Base-by-base conservation (phyloP, 1,284 basidiomycete species). In the Moesziomyces sp. region DNA sequence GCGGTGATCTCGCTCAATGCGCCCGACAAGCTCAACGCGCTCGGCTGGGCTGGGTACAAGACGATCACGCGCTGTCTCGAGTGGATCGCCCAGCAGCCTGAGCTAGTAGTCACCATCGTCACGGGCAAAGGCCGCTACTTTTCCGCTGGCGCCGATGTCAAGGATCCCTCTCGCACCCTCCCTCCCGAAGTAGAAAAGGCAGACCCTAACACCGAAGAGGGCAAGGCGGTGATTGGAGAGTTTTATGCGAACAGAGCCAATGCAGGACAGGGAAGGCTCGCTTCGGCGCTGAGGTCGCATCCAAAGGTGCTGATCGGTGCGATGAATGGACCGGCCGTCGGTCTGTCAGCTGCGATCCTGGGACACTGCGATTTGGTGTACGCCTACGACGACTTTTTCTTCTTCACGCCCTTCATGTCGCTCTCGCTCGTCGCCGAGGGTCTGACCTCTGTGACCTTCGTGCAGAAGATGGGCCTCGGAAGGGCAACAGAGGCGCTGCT, bases 101-200 rank as follows among this genome's bases (percentile, higher is more conserved):
- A 63, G n/a, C 50, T 79, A 26, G 42, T 70, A 13, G 55, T 79
- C 40, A 72, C 68, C 28, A 59, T 79, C 19, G 57, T 79, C 26
- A 78, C 77, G 21, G 77, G 66, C 26, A 63, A 56, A 19, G 77
- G 77, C 16, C 50, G 77, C 5, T 79, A 75, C 66, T 79, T 73
- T 35, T 74, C 69, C 14, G 67, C 77, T 5, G 77, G 77, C 4
- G 77, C 77, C 40, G 60, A 77, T 30, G 63, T 79, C 46, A 63
- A 71, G 23, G 77, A 78, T 24, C 65, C 75, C 5, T 64, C 75
- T 0, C 63, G 77, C 7, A 19, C 44, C 5, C 51, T 58, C 7
- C 65, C 74, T 5, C 16, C 48, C 1, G 49, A 67, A 19, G 50
- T 73, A 10, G 45, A 42, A 1, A 38, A 35, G 2, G 70, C 70